Conservation (phyloP, 768 basidiomycete genomes). For the Tricholoma furcatifolium region DNA sequence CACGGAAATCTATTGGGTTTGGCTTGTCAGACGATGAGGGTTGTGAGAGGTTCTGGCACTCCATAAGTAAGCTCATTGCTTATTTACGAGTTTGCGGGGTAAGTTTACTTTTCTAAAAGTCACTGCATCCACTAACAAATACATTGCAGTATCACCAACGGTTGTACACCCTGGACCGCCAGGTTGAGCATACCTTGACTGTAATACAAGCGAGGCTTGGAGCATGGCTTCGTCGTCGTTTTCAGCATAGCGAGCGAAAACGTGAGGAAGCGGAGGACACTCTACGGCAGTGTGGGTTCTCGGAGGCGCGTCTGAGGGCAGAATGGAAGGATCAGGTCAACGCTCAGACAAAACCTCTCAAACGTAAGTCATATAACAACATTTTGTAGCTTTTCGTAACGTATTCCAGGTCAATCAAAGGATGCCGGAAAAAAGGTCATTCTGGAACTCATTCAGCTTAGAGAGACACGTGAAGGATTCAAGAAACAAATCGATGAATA, state of each 20-base stretch:
- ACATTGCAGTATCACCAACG: conserved; percentile 23
- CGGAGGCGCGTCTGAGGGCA: background rate
- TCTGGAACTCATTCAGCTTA: conserved; percentile 6
- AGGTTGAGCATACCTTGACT: conserved; percentile 1
- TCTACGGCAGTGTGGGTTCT: background rate
- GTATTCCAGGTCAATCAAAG: conserved; percentile 5
- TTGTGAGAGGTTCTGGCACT: conserved; percentile 32
- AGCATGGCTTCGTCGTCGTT: background rate
- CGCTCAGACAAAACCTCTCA: conserved; percentile 15
- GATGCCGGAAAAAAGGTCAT: conserved; percentile 3
- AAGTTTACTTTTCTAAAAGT: background rate
- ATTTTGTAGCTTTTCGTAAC: background rate
- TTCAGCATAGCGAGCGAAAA: conserved; percentile 7
- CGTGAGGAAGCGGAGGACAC: background rate
- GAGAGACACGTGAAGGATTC: background rate
- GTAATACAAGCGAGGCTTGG: background rate
- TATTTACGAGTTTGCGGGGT: background rate
- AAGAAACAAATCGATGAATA: conserved; percentile 7
- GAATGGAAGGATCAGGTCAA: conserved; percentile 20
- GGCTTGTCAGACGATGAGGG: conserved; percentile 30
- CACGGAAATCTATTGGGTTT: conserved; percentile 28
- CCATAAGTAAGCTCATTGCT: conserved; percentile 14
- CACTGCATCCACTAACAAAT: background rate
- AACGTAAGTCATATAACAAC: background rate
- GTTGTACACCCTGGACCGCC: conserved; percentile 24